These are phyloP conservation scores for Phyllosticta paracitricarpa DNA, from an alignment of 2,329 filamentous ascomycete species.

Conservation along the genomic window DNA sequence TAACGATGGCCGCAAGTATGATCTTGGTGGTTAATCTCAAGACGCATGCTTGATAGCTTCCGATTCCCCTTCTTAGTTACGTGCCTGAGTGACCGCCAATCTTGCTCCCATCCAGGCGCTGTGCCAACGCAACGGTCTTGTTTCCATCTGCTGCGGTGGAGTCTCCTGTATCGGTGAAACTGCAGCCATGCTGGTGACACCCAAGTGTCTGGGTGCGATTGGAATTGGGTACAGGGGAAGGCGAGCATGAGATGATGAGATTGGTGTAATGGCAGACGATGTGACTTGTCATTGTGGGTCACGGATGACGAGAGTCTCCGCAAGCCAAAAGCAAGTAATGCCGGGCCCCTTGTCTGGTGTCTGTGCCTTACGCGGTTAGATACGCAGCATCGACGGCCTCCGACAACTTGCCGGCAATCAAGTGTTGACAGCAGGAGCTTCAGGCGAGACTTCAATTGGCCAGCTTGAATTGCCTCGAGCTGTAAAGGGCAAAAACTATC, in stretches of 20 bases:
- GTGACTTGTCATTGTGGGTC: slow-evolving; percentile 1
- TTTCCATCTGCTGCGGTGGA: slow-evolving; percentile 16
- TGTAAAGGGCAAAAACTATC: neutral
- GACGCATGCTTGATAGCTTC: neutral
- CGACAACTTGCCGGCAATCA: neutral
- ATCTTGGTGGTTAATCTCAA: neutral
- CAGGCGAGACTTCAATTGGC: neutral
- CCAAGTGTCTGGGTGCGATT: slow-evolving; percentile 10
- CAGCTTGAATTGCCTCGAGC: neutral
- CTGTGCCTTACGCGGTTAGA: neutral
- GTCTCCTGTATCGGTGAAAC: slow-evolving; percentile 22
- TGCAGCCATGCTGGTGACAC: slow-evolving; percentile 18
- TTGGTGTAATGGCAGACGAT: neutral
- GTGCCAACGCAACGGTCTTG: neutral
- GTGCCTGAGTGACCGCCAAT: neutral
- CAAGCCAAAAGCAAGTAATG: slow-evolving; percentile 9
- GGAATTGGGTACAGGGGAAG: neutral
- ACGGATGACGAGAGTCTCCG: neutral
- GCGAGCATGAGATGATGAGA: neutral
- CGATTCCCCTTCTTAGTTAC: neutral
- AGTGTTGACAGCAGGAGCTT: neutral
- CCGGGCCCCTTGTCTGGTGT: neutral
- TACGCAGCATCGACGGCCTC: neutral
- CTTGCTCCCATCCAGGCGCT: neutral
- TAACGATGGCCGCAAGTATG: neutral